Conservation (phyloP, 768 basidiomycete genomes). For the Leccinum obscurum region DNA sequence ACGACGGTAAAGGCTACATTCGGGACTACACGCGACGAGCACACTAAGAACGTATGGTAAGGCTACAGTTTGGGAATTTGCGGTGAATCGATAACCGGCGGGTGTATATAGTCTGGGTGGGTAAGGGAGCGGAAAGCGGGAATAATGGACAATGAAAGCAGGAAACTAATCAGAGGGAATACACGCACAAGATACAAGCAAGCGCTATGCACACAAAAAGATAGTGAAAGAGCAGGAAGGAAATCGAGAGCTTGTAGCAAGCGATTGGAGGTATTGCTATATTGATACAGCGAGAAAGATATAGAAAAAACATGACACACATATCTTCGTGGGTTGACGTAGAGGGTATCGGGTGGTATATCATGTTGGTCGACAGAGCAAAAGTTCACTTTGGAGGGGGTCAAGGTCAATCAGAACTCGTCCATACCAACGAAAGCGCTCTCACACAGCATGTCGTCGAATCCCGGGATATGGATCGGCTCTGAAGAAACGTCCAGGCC, state of each 20-base stretch:
- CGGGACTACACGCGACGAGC: background rate
- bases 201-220: background rate
- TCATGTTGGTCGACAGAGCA: background rate
- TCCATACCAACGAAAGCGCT: conserved; percentile 9
- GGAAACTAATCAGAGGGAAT: background rate
- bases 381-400: background rate
- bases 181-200: background rate
- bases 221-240: background rate
- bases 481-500: conserved; percentile 9
- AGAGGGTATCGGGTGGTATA: conserved; percentile 1
- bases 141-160: too few species aligned
- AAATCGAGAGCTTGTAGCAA: background rate
- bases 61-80: background rate
- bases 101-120: too few species aligned
- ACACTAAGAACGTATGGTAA: background rate
- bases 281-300: conserved; percentile 7
- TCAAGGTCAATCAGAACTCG: conserved; percentile 8
- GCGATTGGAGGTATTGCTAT: background rate
- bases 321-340: background rate
- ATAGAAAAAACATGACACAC: background rate
- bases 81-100: background rate
- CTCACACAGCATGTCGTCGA: conserved; percentile 23
- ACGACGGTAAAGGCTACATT: background rate
- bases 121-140: too few species aligned
- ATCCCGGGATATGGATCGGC: conserved; percentile 4